Percentiles rank a stretch among this genome's conserved stretches.
Evolutionary conservation across 2,329 filamentous ascomycete species (phyloP).

Genomic region (Arthrinium puccinioides): DNA sequence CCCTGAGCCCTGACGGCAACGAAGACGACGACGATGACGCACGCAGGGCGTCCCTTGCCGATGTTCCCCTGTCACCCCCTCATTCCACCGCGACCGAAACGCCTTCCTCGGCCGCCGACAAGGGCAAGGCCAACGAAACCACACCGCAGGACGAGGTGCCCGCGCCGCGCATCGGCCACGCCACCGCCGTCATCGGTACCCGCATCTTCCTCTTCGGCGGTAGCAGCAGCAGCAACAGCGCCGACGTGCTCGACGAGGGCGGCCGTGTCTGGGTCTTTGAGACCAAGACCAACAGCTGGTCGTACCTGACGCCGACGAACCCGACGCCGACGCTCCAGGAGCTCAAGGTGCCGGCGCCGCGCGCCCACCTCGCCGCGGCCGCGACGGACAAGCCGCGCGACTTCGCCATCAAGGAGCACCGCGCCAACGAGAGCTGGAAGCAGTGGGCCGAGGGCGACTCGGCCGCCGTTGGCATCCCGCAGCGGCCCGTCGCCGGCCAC

Average conservation of each 20-base stretch:
- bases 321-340: constrained; percentile 18
- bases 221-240: constrained; percentile 55
- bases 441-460: constrained; percentile 50
- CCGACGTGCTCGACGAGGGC: constrained; percentile 65
- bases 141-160: constrained; percentile 41
- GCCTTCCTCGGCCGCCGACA: constrained; percentile 9
- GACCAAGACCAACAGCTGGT: constrained; percentile 57
- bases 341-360: constrained; percentile 47
- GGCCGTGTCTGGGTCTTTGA: constrained; percentile 74
- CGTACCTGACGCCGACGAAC: constrained; percentile 49
- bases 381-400: constrained; percentile 50
- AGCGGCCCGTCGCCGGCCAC: constrained; percentile 49
- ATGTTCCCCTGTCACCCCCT: constrained; percentile 31
- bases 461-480: constrained; percentile 48
- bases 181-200: constrained; percentile 58
- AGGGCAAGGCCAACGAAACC: constrained; percentile 33
- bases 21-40: constrained; percentile 7
- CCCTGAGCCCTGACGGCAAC: constrained; percentile 7
- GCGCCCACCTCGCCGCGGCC: constrained; percentile 64
- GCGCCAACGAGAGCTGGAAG: constrained; percentile 39
- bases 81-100: constrained; percentile 12
- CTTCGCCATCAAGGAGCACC: constrained; percentile 28
- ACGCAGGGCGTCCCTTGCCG: constrained; percentile 28
- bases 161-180: constrained; percentile 63
- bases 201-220: constrained; percentile 79